phyloP scores from a whole-genome alignment of 179 eudicot species.

The Silene coronaria region DNA sequence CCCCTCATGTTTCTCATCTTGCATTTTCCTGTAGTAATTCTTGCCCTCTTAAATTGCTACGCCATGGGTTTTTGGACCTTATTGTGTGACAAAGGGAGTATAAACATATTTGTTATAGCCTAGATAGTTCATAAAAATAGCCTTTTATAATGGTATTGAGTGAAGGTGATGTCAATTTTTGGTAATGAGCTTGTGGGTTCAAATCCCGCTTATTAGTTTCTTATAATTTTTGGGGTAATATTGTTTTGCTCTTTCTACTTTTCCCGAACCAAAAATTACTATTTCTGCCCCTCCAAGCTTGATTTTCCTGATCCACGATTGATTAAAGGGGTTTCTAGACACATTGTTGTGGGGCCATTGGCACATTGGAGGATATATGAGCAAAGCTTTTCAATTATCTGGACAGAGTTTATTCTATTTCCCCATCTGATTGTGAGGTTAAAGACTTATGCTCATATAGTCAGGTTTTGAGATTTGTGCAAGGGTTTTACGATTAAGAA shows the following conservation, averaged over 20 bases:
- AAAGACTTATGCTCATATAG: background rate
- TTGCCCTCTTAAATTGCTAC: no score
- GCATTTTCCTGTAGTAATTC: no score
- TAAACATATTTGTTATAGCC: no score
- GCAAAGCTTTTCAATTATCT: background rate
- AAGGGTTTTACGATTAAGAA: background rate
- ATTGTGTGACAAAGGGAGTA: no score
- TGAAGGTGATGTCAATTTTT: slow-evolving; percentile 60
- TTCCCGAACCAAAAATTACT: background rate
- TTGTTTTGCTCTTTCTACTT: background rate
- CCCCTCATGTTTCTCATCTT: no score
- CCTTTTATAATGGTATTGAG: no score
- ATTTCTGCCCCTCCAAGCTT: background rate
- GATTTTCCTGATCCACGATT: background rate
- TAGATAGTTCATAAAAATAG: no score
- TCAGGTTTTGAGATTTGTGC: background rate
- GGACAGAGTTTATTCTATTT: background rate
- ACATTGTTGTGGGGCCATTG: background rate
- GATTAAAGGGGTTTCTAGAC: background rate
- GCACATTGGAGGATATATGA: background rate
- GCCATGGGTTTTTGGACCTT: no score
- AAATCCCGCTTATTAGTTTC: no score
- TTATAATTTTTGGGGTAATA: slow-evolving; percentile 17
- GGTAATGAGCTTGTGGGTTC: slow-evolving; percentile 86
- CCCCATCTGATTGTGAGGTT: background rate